Base-by-base conservation (phyloP, 2,329 filamentous ascomycete species). In the Aspergillus quadrilineatus region DNA sequence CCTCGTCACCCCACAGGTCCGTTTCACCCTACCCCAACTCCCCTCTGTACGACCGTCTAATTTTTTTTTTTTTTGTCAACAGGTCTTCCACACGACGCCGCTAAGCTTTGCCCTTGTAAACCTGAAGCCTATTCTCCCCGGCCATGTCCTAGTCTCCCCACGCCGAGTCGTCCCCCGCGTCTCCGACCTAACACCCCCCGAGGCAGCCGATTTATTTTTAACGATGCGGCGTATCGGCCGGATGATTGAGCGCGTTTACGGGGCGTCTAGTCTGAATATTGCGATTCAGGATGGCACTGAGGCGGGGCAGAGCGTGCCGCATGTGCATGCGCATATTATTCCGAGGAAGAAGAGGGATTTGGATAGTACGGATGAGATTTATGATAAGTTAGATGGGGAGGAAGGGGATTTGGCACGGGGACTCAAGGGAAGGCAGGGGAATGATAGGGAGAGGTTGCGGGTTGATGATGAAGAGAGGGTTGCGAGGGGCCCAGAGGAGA, bases 291-390 rank as follows among this genome's bases (percentile, higher is more conserved):
- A 99, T 73, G 94, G 94, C 17, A 78, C 81, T 32, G 90, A 92
- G 58, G 91, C 94, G 1, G 94, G 94, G 0, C 94, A 99, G 82
- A 96, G 91, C 56, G 93, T 99, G 44, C 82, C 90, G 7, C 94
- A 99, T 76, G 86, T 97, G 12, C 94, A 99, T 76, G 89, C 92
- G 28, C 94, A 99, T 77, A 84, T 97, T 48, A 93, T 97, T 53
- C 92, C 92, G 17, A 79, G 92, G 36, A 79, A 78, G 57, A 78
- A 77, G 56, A 82, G 76, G 7, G 85, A 88, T 73, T 68, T 86
- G 39, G 80, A 83, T 9, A 80, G 84, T 48, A 83, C 80, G 7
- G 92, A 96, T 74, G 85, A 84, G 58, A 83, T 99, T 50, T 97
- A 99, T 75, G 84, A 86, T 60, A 82, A 85, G 76, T 83, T 99